Evolutionary conservation across 1,284 basidiomycete genomes (phyloP).

Genomic region (Anthracocystis walkeri): DNA sequence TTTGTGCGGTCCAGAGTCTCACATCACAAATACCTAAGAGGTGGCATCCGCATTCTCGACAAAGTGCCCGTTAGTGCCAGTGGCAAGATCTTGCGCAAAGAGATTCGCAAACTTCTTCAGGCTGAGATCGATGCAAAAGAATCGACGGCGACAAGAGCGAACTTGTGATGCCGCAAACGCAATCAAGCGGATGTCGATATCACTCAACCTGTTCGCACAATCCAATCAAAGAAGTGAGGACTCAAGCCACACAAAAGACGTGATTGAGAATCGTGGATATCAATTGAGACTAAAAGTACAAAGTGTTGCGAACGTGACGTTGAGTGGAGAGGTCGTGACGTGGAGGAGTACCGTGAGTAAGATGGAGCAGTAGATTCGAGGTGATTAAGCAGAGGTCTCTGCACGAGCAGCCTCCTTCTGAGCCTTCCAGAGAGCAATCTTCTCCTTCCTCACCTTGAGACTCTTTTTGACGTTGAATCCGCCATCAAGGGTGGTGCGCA

Average conservation of each 20-base stretch:
- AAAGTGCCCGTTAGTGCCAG: slow-evolving; percentile 44
- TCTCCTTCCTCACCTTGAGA: slow-evolving; percentile 64
- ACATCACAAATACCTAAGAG: slow-evolving; percentile 42
- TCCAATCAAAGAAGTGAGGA: not conserved
- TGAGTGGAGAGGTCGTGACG: not conserved
- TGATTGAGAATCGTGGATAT: slow-evolving; percentile 16
- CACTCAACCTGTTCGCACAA: too few species aligned
- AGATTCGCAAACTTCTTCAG: slow-evolving; percentile 31
- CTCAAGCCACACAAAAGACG: not conserved
- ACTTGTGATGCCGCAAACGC: slow-evolving; percentile 1
- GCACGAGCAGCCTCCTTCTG: slow-evolving; percentile 30
- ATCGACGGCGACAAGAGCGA: slow-evolving; percentile 5
- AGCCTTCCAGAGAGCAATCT: slow-evolving; percentile 56
- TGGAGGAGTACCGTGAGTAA: not conserved
- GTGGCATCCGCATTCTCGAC: slow-evolving; percentile 39
- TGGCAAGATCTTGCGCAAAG: slow-evolving; percentile 46
- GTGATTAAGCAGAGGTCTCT: slow-evolving; percentile 22
- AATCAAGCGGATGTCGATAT: too few species aligned
- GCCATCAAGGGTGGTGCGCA: slow-evolving; percentile 72
- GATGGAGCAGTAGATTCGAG: too few species aligned
- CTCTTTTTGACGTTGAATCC: slow-evolving; percentile 72
- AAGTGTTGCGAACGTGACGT: slow-evolving; percentile 9
- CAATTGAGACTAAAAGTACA: slow-evolving; percentile 29
- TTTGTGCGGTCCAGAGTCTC: slow-evolving; percentile 38
- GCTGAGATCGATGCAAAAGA: slow-evolving; percentile 19